Base-by-base conservation (phyloP, 495 filamentous ascomycete species). In the Lasiosphaeria ovina region DNA sequence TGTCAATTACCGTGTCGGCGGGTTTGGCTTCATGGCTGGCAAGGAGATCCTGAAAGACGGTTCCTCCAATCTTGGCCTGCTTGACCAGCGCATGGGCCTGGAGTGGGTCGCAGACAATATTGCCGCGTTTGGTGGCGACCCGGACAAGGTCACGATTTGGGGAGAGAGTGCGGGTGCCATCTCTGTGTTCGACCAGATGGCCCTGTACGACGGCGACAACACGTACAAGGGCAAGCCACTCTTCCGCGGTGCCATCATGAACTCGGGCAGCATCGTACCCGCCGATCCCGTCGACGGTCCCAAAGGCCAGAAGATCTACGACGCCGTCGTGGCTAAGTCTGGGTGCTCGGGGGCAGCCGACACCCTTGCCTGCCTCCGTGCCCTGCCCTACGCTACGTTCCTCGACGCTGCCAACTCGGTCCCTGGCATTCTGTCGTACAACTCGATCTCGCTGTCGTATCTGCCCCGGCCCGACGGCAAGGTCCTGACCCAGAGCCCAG, bases 81-180 rank as follows among this genome's bases (percentile, higher is more conserved):
- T 88, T 35, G 87, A 91, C 72, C 85, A 90, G 69, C 80, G 85
- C 31, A 77, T 88, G 68, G 85, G 80, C 4, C 77, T 88, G 16
- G 79, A 86, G 62, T 88, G 84, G 80, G 79, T 89, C 0, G 77
- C 83, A 35, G 79, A 83, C 60, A 89, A 90, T 64, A 88, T 90
- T 53, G 79, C 72, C 42, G 81, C 74, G 2, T 91, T 91, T 57
- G 88, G 88, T 51, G 88, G 88, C 36, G 83, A 90, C 65, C 79
- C 86, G 4, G 67, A 73, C 16, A 82, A 80, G 60, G 88, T 90
- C 12, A 89, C 86, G 16, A 87, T 90, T 55, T 89, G 87, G 83
- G 89, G 87, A 45, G 85, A 90, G 66, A 88, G 84, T 3, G 88
- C 89, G 2, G 89, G 89, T 4, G 77, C 85, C 12, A 89, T 89